phyloP scores from a whole-genome alignment of 345 rosid genomes.

The Stellera chamaejasme region DNA sequence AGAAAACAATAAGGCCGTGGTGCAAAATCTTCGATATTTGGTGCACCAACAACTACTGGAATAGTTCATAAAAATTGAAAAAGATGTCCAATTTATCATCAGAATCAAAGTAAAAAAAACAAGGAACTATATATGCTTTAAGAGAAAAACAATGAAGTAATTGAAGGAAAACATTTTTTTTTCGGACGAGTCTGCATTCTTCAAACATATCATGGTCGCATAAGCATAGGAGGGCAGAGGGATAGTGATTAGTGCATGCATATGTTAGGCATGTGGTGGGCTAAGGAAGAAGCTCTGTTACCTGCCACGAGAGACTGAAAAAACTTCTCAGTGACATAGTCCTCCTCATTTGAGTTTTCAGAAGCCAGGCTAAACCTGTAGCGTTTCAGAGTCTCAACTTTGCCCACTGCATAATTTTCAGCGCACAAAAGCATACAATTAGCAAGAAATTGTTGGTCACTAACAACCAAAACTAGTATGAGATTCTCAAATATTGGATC shows the following conservation, averaged over 20 bases:
- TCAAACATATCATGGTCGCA: not conserved
- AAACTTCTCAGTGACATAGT: conserved; percentile 92
- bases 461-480: not conserved
- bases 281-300: conserved; percentile 14
- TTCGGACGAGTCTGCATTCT: not conserved
- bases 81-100: conserved; percentile 3
- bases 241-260: not conserved
- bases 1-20: conserved; percentile 56
- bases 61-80: conserved; percentile 47
- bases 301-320: conserved; percentile 97
- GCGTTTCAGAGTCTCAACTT: conserved; percentile 74
- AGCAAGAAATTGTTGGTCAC: not conserved
- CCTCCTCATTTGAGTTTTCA: conserved; percentile 98
- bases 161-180: not conserved
- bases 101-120: not conserved
- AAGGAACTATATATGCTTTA: not conserved
- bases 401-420: conserved; percentile 52
- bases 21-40: conserved; percentile 83
- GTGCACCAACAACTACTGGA: conserved; percentile 93
- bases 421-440: not conserved
- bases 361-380: conserved; percentile 94
- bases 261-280: not conserved
- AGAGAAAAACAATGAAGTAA: not conserved
- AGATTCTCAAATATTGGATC: not conserved
- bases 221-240: not conserved